Evolutionary conservation across 1,284 basidiomycete species (phyloP), one percentile per base, ranked within the genome.

Genomic region (Naganishia cerealis): DNA sequence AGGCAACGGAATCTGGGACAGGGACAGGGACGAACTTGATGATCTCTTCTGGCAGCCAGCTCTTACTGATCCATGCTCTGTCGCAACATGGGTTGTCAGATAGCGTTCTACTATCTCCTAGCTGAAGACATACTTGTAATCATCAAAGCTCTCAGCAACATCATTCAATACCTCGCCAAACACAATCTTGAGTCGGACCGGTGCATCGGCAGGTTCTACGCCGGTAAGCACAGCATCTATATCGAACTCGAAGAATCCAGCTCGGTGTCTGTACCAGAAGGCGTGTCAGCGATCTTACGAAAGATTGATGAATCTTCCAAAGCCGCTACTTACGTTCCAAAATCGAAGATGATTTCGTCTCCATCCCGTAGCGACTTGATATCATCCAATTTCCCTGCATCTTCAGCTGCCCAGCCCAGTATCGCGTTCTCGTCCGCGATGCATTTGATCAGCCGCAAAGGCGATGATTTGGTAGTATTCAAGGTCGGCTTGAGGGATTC

Each of bases 111-210:
- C 80, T 77, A 54, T 78, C 66, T 40, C 73, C 74, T 5, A 73
- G 58, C 39, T 78, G 69, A 6, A 53, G 56, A 48, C 75, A 54
- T 53, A 70, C 71, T 75, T 75, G 66, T 75, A 73, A 21, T 75
- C 70, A 38, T 73, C 72, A 29, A 73, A 73, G 18, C 66, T 66
- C 63, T 73, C 72, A 3, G 71, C 72, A 13, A 73, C 67, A 18
- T 73, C 72, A 55, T 72, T 73, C 55, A 73, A 50, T 15, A 73
- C 71, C 56, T 73, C 72, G 13, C 72, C 72, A 43, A 69, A 72
- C 0, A 57, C 40, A 26, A 71, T 24, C 71, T 67, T 65, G 26
- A 73, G 33, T 9, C 72, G 53, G 13, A 67, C 69, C n/a, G 72
- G 72, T n/a, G 71, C 59, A 29, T 73, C 72, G 5, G 72, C 67